Evolutionary conservation across 208 protist species (phyloP), one percentile per base, ranked within the genome.

Genomic region (Trypanosoma cruzi): DNA sequence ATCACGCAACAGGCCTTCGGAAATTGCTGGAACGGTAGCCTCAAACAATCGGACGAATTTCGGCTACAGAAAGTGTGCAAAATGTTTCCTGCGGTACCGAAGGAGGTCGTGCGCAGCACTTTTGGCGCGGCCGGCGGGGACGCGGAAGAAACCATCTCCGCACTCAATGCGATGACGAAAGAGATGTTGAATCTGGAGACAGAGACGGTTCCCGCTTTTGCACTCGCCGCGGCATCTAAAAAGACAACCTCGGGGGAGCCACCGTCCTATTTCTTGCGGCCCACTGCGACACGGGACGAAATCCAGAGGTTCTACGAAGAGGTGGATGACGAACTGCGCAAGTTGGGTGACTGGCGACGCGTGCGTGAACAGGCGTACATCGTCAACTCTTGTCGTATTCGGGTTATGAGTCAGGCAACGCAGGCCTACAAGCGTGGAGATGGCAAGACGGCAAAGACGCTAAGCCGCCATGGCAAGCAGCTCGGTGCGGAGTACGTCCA

Each of bases 341-440:
- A 76, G 68, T 59, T 80, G 18, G 89, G 85, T 11, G 89, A 95
- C 77, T 95, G 89, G 87, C 73, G 85, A 13, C 84, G 85, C n/a
- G 81, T 90, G 50, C 82, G 89, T 13, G 59, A 89, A 54, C 70
- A 74, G 32, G 84, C 86, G 14, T 95, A 92, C 70, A 50, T 82
- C 42, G 58, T 90, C 49, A 92, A 95, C 71, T 36, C 57, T 1
- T 84, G 75, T 49, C 85, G 90, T 42, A 48, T 92, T 1, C 83
- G 81, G 1, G 71, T 89, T 24, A 56, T 91, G 16, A 76, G 73
- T 36, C 79, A 82, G 57, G 90, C 90, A 20, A 65, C 76, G 3
- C 80, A 77, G 5, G 90, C 90, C 2, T 96, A 89, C 60, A 34
- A 75, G 11, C 64, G 73, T 26, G 75, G 78, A 13, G 85, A 93